A percentile compares a stretch with the other conserved stretches of the same genome.
phyloP scores from a whole-genome alignment of 2,329 filamentous ascomycete genomes.

The Pseudodiploospora longispora region DNA sequence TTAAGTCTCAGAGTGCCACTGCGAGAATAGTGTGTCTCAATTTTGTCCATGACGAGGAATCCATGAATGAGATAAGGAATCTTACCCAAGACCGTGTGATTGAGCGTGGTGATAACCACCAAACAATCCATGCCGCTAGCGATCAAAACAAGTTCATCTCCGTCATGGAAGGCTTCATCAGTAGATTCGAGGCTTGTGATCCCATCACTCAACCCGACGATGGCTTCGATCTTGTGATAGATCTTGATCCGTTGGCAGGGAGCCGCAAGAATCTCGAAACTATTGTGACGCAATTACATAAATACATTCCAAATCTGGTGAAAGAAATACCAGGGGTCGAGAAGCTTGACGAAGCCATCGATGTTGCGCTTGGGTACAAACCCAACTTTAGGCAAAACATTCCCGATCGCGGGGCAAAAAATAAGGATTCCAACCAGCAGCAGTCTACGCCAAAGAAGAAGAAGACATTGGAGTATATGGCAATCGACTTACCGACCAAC shows the following conservation, averaged over 20 bases:
- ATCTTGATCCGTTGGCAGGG: constrained; percentile 69
- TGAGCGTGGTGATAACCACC: constrained; percentile 86
- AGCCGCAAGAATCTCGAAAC: constrained; percentile 82
- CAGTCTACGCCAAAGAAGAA: constrained; percentile 31
- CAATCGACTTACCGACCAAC: constrained; percentile 36
- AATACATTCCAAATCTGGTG: constrained; percentile 71
- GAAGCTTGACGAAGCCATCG: constrained; percentile 73
- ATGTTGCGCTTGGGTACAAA: constrained; percentile 65
- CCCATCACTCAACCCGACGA: constrained; percentile 62
- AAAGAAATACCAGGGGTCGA: constrained; percentile 60
- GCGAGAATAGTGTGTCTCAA: constrained; percentile 78
- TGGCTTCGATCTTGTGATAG: constrained; percentile 74
- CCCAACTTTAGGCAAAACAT: constrained; percentile 71
- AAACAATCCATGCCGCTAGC: constrained; percentile 86
- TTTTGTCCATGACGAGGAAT: constrained; percentile 74
- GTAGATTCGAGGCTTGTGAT: constrained; percentile 74
- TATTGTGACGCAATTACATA: constrained; percentile 62
- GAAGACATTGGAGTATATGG: constrained; percentile 49
- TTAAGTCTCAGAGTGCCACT: constrained; percentile 52
- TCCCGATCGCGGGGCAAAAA: constrained; percentile 44
- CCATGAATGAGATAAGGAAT: constrained; percentile 63
- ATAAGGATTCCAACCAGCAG: constrained; percentile 22
- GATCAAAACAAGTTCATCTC: constrained; percentile 65
- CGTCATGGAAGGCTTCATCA: constrained; percentile 93
- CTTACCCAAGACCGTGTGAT: constrained; percentile 74